Evolutionary conservation across 768 basidiomycete genomes (phyloP).

Genomic region (Daedalea quercina): DNA sequence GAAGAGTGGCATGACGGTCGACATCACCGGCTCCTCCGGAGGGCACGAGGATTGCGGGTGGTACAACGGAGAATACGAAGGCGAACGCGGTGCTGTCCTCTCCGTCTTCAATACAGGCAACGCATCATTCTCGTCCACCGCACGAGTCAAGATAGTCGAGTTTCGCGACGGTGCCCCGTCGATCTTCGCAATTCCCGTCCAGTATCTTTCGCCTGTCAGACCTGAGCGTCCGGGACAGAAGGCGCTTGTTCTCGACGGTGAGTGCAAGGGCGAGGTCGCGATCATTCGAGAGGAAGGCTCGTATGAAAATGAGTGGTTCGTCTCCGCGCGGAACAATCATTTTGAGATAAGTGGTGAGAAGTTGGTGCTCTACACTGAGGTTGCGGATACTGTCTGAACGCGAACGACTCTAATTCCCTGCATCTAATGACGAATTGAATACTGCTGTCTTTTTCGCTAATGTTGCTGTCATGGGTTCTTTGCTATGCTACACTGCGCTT

Average conservation of each 20-base stretch:
- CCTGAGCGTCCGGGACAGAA: constrained; percentile 5
- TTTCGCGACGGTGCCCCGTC: neutral
- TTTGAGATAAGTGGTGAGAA: constrained; percentile 5
- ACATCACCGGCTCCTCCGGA: neutral
- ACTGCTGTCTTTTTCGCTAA: neutral
- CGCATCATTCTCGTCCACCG: constrained; percentile 7
- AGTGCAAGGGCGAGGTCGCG: constrained; percentile 6
- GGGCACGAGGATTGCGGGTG: constrained; percentile 1
- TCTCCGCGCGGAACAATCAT: constrained; percentile 10
- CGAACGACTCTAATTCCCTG: no score
- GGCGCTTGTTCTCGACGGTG: constrained; percentile 9
- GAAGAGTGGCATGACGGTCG: constrained; percentile 4
- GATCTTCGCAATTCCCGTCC: constrained; percentile 5
- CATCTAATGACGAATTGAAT: no score
- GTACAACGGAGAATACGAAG: constrained; percentile 12
- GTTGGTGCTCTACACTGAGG: constrained; percentile 1
- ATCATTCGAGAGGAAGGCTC: constrained; percentile 10
- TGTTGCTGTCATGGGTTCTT: neutral
- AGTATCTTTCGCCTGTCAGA: constrained; percentile 4
- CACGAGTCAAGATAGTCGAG: constrained; percentile 6
- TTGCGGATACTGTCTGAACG: neutral
- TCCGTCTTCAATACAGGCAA: constrained; percentile 13
- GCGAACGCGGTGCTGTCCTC: constrained; percentile 7
- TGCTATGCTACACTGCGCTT: neutral
- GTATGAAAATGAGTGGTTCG: constrained; percentile 8